Evolutionary conservation across 129 eudicot genomes (phyloP).

Genomic region (Tanacetum coccineum): DNA sequence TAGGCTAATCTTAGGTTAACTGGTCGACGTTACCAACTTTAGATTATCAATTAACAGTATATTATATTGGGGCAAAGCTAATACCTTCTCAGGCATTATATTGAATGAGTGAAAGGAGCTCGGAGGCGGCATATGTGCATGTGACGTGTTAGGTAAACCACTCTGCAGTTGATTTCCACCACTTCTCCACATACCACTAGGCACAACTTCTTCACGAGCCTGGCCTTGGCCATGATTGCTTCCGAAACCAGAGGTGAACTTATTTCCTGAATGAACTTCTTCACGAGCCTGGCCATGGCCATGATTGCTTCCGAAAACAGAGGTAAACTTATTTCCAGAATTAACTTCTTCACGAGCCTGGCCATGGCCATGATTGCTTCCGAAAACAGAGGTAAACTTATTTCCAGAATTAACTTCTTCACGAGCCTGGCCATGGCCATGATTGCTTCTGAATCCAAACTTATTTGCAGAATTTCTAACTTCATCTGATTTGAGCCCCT

Average conservation of each 20-base stretch:
- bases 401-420: not conserved
- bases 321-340: slow-evolving; percentile 21
- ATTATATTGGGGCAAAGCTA: not conserved
- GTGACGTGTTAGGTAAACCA: slow-evolving; percentile 41
- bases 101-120: slow-evolving; percentile 52
- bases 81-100: slow-evolving; percentile 64
- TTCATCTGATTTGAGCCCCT: slow-evolving; percentile 34
- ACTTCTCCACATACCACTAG: slow-evolving; percentile 58
- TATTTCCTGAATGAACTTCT: slow-evolving; percentile 32
- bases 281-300: not conserved
- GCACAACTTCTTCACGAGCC: slow-evolving; percentile 39
- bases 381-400: not conserved
- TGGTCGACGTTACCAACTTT: too few species aligned
- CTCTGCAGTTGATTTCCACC: slow-evolving; percentile 47
- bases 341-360: slow-evolving; percentile 7
- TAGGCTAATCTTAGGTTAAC: too few species aligned
- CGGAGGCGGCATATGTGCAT: slow-evolving; percentile 48
- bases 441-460: slow-evolving; percentile 49
- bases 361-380: not conserved
- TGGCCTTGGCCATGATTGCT: slow-evolving; percentile 29
- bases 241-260: slow-evolving; percentile 39
- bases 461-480: slow-evolving; percentile 40
- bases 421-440: slow-evolving; percentile 27
- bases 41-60: too few species aligned
- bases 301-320: slow-evolving; percentile 47